These are phyloP conservation scores for Protomyces inouyei DNA, from an alignment of 1,139 yeast genomes.

Conservation along the genomic window DNA sequence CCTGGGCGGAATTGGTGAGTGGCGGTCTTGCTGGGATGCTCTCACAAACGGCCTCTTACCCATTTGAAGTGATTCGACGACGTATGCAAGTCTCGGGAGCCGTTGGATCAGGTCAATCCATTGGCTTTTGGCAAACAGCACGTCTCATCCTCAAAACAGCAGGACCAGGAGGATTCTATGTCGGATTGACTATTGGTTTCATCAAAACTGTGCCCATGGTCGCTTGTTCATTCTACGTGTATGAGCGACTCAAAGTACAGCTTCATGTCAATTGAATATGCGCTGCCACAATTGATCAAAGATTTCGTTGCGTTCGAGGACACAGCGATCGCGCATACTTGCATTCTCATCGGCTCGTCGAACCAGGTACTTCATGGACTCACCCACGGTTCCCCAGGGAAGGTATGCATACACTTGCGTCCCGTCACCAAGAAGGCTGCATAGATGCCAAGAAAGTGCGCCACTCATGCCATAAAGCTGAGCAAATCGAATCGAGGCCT, in stretches of 20 bases:
- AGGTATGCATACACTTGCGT: constrained; percentile 85
- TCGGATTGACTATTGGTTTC: constrained; percentile 91
- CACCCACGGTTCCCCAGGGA: constrained; percentile 97
- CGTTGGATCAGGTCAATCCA: constrained; percentile 56
- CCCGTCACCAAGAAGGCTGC: constrained; percentile 45
- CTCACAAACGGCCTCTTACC: constrained; percentile 95
- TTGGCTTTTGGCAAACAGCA: constrained; percentile 52
- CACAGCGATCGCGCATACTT: constrained; percentile 14
- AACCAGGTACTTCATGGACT: constrained; percentile 82
- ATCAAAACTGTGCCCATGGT: constrained; percentile 95
- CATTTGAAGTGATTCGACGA: constrained; percentile 89
- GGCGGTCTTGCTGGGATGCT: constrained; percentile 94
- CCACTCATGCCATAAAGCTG: constrained; percentile 97
- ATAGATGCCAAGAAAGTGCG: constrained; percentile 70
- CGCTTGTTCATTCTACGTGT: constrained; percentile 91
- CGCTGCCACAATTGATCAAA: constrained; percentile 5
- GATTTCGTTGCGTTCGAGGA: constrained; percentile 14
- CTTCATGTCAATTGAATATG: constrained; percentile 49
- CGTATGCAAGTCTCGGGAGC: constrained; percentile 95
- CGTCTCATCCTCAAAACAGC: constrained; percentile 31
- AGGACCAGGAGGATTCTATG: constrained; percentile 82
- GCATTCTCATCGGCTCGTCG: constrained; percentile 87
- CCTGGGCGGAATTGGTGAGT: constrained; percentile 89
- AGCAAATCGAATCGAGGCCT: constrained; percentile 66
- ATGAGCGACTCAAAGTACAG: constrained; percentile 71